Base-by-base conservation (phyloP, 2,329 filamentous ascomycete species). In the Alternaria incomplexa region DNA sequence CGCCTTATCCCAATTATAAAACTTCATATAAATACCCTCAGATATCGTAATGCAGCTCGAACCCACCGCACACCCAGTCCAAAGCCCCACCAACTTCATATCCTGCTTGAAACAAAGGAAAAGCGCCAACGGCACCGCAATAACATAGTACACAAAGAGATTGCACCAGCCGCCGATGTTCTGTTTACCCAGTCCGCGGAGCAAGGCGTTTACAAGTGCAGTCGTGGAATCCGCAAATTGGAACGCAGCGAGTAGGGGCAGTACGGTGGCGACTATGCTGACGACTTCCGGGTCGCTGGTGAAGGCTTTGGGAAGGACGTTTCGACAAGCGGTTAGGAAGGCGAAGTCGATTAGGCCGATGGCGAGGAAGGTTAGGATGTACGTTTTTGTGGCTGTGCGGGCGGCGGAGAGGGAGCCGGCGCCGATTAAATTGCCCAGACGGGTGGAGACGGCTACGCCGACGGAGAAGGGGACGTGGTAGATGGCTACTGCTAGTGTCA, bases 391-490 rank as follows among this genome's bases (percentile, higher is more conserved):
- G 10, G 80, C 76, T 12, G 73, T 75, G 2, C 74, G 71, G 2
- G 79, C 76, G 5, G 78, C 75, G 11, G 61, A 58, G 4, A 80
- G 71, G 17, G 75, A 73, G 11, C 78, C 78, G 1, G 77, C 77
- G 28, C 80, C 80, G 45, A 82, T 76, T 6, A 82, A 69, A 57
- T 81, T 80, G 20, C 79, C 80, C 9, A 81, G 61, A 1, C 80
- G 74, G 5, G 80, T 82, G 54, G 72, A 77, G 11, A 79, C 79
- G 15, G 78, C 79, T 15, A 81, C 75, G 12, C 77, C 76, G 17
- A 80, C 78, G 8, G 77, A 78, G 61, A 82, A 82, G 0, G 80
- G 79, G 6, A 81, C 75, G 61, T 82, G 80, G 62, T 77, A 81
- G 47, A 81, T 77, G n/a, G 77, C 69, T 13, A 77, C 73, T 8